These are phyloP conservation scores for Monilinia fructicola DNA, from an alignment of 2,329 filamentous ascomycete genomes.

Conservation along the genomic window DNA sequence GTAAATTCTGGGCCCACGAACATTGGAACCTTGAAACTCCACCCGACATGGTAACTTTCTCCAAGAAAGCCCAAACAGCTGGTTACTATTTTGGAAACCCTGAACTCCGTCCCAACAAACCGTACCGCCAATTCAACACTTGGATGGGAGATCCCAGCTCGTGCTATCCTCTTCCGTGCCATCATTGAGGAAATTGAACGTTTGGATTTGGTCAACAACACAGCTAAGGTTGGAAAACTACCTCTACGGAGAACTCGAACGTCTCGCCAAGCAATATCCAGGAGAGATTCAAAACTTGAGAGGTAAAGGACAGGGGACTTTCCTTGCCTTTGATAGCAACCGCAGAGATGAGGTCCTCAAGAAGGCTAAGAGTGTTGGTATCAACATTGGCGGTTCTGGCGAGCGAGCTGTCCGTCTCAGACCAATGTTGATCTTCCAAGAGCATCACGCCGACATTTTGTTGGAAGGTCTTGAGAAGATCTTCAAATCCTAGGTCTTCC, in stretches of 20 bases:
- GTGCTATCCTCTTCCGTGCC: conserved; percentile 73
- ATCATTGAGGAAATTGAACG: conserved; percentile 74
- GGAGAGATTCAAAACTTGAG: conserved; percentile 70
- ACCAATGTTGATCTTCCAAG: conserved; percentile 84
- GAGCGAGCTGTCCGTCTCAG: conserved; percentile 67
- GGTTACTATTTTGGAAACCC: conserved; percentile 80
- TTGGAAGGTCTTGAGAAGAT: conserved; percentile 70
- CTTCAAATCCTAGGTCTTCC: conserved; percentile 33
- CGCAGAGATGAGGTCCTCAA: conserved; percentile 67
- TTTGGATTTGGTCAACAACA: conserved; percentile 67
- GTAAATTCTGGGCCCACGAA: conserved; percentile 85
- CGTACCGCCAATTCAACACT: conserved; percentile 84
- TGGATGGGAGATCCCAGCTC: conserved; percentile 83
- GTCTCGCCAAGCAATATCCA: conserved; percentile 64
- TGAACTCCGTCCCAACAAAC: conserved; percentile 74
- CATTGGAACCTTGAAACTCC: conserved; percentile 73
- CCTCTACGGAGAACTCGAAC: conserved; percentile 64
- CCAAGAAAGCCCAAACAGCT: conserved; percentile 82
- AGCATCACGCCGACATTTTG: conserved; percentile 84
- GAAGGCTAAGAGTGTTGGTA: conserved; percentile 68
- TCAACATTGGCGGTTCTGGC: conserved; percentile 79
- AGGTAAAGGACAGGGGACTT: conserved; percentile 74
- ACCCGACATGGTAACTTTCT: conserved; percentile 86
- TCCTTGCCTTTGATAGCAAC: conserved; percentile 77
- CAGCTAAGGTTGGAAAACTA: conserved; percentile 59